Base-by-base conservation (phyloP, 1,284 basidiomycete species). In the Amylostereum areolatum region DNA sequence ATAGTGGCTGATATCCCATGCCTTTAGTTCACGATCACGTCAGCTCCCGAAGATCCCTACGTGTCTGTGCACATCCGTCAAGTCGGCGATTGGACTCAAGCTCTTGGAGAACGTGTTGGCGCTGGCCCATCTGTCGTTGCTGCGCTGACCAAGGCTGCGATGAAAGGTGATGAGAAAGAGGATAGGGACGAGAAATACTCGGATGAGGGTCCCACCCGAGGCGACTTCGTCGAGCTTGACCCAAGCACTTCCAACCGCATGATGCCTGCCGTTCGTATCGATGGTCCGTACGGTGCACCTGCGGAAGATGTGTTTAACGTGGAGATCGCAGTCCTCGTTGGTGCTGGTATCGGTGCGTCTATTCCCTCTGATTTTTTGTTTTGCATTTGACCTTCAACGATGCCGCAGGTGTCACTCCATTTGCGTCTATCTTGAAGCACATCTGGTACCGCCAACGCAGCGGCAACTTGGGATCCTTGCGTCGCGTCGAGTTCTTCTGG, bases 401-500 rank as follows among this genome's bases (percentile, higher is more conserved):
- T 47, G n/a, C 42, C 36, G 32, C 53, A 85, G 83, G 85, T 71
- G 85, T 89, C 44, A 93, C 90, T 2, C 92, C 92, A 1, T 95
- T 95, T 62, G 89, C 90, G 0, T 91, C 89, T 30, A 93, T 94
- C 59, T 71, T 95, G 55, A 94, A 93, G 71, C 88, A 94, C 62
- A 91, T 95, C 53, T 94, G 91, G 92, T 92, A 93, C 70, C 82
- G 82, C 58, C 90, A 93, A 65, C 83, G 82, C 67, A 77, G 75
- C 52, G 83, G 85, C 33, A 77, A 81, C 49, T 71, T 92, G 35
- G 87, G 88, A 30, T 79, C 81, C 32, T 78, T 95, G 49, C 82
- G 83, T 47, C 82, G 88, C 43, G 91, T 95, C 50, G 89, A 93
- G 59, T 93, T 94, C 66, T 89, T 94, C 71, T 95, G 92, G 92